Evolutionary conservation across 352 stramenopile genomes (phyloP).

Genomic region (Phytopythium helicoides): DNA sequence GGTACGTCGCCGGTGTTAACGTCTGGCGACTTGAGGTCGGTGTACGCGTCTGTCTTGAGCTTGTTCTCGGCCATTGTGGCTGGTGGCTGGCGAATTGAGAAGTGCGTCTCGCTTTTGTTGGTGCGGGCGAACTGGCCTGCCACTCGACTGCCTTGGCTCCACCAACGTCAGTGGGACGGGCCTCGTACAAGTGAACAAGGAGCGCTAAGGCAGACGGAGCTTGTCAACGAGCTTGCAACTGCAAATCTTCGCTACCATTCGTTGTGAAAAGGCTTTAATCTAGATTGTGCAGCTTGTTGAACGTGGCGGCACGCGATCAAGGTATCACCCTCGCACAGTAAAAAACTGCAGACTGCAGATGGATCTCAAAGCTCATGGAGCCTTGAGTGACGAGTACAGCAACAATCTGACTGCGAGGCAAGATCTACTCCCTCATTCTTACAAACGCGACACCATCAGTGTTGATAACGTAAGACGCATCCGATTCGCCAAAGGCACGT

Average conservation of each 20-base stretch:
- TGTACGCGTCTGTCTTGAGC: constrained; percentile 28
- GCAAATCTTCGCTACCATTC: no score
- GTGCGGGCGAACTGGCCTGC: neutral
- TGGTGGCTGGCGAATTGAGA: neutral
- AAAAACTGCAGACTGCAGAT: no score
- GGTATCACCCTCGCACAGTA: no score
- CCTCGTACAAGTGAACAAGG: neutral
- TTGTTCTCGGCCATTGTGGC: constrained; percentile 12
- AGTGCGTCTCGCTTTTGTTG: neutral
- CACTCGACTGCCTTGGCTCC: neutral
- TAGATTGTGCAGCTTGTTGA: no score
- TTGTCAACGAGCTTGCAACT: no score
- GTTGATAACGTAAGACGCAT: neutral
- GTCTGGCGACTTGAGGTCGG: constrained; percentile 24
- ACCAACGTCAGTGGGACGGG: neutral
- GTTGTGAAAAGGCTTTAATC: no score
- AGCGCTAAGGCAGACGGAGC: no score
- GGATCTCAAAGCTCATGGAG: no score
- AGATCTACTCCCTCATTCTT: no score
- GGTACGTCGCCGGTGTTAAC: neutral
- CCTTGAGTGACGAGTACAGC: no score
- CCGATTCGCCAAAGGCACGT: neutral
- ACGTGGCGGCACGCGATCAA: no score
- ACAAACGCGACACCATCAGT: neutral
- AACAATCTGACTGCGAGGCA: no score